A percentile compares a stretch with the other conserved stretches of the same genome.
Evolutionary conservation across 192 early-diverging fungal species (phyloP).

Genomic region (Paraglomus brasilianum): DNA sequence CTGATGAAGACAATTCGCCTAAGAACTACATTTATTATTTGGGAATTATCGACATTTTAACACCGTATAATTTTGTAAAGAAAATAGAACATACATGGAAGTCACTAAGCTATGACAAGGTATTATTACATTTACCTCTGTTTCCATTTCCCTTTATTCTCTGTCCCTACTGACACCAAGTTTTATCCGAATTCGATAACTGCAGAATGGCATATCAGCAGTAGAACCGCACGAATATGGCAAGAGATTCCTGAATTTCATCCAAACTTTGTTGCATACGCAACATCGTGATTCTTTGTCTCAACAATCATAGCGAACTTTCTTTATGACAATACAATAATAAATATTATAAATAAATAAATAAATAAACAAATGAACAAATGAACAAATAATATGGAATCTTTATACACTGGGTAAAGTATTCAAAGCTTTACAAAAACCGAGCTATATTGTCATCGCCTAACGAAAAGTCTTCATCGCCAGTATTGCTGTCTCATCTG

Average conservation of each 20-base stretch:
- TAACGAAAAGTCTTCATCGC: no score
- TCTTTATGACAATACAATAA: no score
- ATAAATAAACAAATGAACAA: no score
- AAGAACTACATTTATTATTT: conserved; percentile 85
- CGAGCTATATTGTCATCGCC: no score
- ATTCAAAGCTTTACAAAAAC: no score
- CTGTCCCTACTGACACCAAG: neutral
- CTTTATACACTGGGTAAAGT: no score
- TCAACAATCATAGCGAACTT: no score
- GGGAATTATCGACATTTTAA: conserved; percentile 98
- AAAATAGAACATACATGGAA: conserved; percentile 90
- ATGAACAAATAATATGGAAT: no score
- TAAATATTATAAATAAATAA: no score
- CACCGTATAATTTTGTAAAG: conserved; percentile 88
- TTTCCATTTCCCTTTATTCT: neutral
- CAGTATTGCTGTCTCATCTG: no score
- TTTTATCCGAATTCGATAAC: neutral
- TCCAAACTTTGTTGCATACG: conserved; percentile 29
- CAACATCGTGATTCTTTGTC: no score
- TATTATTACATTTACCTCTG: conserved; percentile 30
- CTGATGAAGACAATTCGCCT: conserved; percentile 68
- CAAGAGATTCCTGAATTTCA: conserved; percentile 85
- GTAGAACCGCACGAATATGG: conserved; percentile 89
- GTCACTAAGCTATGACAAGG: conserved; percentile 73
- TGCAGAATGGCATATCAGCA: conserved; percentile 70